Base-by-base conservation (phyloP, 352 stramenopile genomes). In the Phytophthora uliginosa region DNA sequence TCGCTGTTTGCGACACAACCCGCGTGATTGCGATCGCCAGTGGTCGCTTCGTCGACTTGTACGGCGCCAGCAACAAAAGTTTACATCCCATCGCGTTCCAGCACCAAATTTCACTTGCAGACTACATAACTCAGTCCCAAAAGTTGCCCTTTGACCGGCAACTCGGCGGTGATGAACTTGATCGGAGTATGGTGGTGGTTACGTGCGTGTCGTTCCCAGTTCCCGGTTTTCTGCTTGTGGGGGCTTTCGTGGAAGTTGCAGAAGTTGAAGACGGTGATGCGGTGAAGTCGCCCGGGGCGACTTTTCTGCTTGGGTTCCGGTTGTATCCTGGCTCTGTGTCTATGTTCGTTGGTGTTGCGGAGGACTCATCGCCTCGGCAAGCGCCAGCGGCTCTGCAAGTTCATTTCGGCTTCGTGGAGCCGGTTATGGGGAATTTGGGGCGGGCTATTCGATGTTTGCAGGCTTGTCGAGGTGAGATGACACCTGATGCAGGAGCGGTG, bases 21-120 rank as follows among this genome's bases (percentile, higher is more conserved):
- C 73, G 73, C 36, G 62, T 88, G 24, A 7, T 91, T 31, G 80
- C 82, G 12, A 63, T 89, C 45, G 77, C 76, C 3, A 86, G 88
- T 31, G 80, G 82, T 5, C 66, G 71, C n/a, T 73, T 84, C 51
- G 73, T 93, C 26, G 82, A 91, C n/a, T 54, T 92, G 18, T 87
- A 85, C 57, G 50, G 61, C 31, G 55, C 65, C 63, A 17, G 61
- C 48, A 26, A 34, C 45, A 73, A 63, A 17, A 52, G 33, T 22
- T 53, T 52, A 45, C 67, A 77, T 56, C 52, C 61, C 5, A 71
- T 89, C 7, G 51, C 79, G 4, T 86, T 83, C 34, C 58, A 77
- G 2, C 70, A 72, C 9, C 78, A 88, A 61, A 89, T 92, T 36
- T 53, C 65, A 7, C 65, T 91, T 5, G 47, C 56, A 18, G 76